Evolutionary conservation across 495 filamentous ascomycete species (phyloP), one percentile per base, ranked within the genome.

Genomic region (Melanomma pulvis-pyrius): DNA sequence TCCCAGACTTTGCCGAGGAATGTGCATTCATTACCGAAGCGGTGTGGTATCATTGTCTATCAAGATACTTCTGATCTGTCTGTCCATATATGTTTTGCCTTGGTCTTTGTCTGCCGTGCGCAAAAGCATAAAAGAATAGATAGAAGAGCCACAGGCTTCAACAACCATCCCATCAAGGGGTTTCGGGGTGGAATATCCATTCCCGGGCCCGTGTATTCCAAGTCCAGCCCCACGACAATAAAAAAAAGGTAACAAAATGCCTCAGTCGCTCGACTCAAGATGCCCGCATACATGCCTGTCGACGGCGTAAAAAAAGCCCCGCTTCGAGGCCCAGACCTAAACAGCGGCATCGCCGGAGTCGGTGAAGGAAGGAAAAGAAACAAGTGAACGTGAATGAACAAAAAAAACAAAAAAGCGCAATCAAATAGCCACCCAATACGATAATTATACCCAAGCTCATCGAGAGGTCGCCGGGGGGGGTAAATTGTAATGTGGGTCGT

Each of bases 391-490:
- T n/a, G 7, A 46, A n/a, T 32, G 44, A 47, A 55, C 6, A 1
- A 30, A 30, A 46, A 25, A 39, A 6, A 51, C 11, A 30, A 13
- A 28, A 57, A 56, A 32, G 47, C 15, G 44, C 52, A 47, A 19
- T 55, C 62, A 65, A 44, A 57, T 65, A 59, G 62, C 62, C 62
- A 59, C 62, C 62, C 62, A 58, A 57, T 28, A 59, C 22, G 24
- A 25, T 30, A 48, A 49, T 49, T 25, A 26, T 29, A 51, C 34
- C 59, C 59, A 15, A 52, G 49, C 49, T 29, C 56, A 12, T 59
- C 39, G 13, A 49, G 24, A 39, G 29, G 32, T n/a, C 19, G 36
- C 19, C 17, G 2, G 32, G 59, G 34, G 17, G 34, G 59, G 34
- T 51, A 17, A 53, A 41, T 25, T 12, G 28, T 28, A 28, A 17